Evolutionary conservation across 202 grass and related monocot genomes (phyloP), one percentile per base, ranked within the genome.

Genomic region (Zizania palustris): DNA sequence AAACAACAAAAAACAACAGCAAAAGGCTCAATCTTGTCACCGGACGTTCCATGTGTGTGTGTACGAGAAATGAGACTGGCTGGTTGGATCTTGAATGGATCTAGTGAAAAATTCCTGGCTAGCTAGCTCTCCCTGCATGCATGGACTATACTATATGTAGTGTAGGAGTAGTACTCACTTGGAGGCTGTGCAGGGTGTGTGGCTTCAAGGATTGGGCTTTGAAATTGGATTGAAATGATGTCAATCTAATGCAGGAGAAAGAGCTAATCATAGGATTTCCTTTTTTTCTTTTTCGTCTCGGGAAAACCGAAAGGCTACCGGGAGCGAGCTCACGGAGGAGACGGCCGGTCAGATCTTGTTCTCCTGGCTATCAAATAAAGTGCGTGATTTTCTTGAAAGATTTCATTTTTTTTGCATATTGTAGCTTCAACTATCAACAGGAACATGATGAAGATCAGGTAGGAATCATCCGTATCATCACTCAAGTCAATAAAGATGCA

Each of bases 251-350:
- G 37, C 45, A 68, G 21, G 22, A 40, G 74, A 28, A 28, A 28
- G 82, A 83, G 74, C n/a, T 72, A 38, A n/a, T 59, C 4, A 4
- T 6, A 33, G 66, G 77, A 78, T 74, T 83, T 45, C 59, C 6
- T 41, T 51, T 42, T 51, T 42, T 69, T 33, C 57, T 18, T 41
- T 51, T 35, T 72, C 55, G 14, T 46, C 74, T 87, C 21, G 85
- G 85, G 80, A 63, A 79, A 55, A 87, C 45, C 68, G 45, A 87
- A 88, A 83, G 75, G n/a, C 81, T 19, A 83, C 28, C 28, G 37
- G 18, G 51, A 55, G n/a, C n/a, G 51, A 55, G n/a, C n/a, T 54
- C 18, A 18, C 50, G 50, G 50, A 54, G 50, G 50, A 54, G 50
- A 54, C 16, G 18, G 50, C 4, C 13, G 45, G 45, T 48, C n/a